Evolutionary conservation across 352 stramenopile genomes (phyloP).

Genomic region (Pythium phragmitis): DNA sequence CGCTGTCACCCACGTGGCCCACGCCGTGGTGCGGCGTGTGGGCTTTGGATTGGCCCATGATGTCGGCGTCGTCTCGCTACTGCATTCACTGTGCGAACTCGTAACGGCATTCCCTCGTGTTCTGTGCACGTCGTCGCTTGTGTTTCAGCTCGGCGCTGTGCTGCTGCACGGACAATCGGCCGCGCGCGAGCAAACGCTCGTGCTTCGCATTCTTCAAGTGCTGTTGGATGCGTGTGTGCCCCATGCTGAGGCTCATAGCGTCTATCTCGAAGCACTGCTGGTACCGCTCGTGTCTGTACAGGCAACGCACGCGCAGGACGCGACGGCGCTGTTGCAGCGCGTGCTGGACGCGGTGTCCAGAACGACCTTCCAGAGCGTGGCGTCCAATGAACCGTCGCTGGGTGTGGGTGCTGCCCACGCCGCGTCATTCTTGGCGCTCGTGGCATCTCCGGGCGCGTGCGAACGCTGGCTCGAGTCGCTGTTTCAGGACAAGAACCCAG

Average conservation of each 20-base stretch:
- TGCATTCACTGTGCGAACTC: slow-evolving; percentile 47
- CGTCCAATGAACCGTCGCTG: background rate
- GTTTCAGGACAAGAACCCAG: slow-evolving; percentile 25
- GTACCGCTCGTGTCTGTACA: slow-evolving; percentile 54
- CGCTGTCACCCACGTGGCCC: slow-evolving; percentile 23
- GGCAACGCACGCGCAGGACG: slow-evolving; percentile 28
- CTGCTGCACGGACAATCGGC: slow-evolving; percentile 31
- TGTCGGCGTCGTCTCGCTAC: slow-evolving; percentile 36
- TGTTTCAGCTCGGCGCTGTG: slow-evolving; percentile 40
- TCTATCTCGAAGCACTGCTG: slow-evolving; percentile 63
- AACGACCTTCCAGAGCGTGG: slow-evolving; percentile 1
- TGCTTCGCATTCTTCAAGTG: slow-evolving; percentile 37
- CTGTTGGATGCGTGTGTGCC: slow-evolving; percentile 29
- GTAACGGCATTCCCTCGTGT: slow-evolving; percentile 24
- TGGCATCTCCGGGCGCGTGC: slow-evolving; percentile 24
- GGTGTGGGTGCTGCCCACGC: slow-evolving; percentile 30
- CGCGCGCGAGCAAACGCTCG: slow-evolving; percentile 38
- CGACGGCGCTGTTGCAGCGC: slow-evolving; percentile 39
- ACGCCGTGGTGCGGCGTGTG: slow-evolving; percentile 25
- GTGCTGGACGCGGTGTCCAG: slow-evolving; percentile 35
- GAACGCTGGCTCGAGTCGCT: slow-evolving; percentile 40
- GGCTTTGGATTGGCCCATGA: slow-evolving; percentile 32
- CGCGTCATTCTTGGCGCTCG: slow-evolving; percentile 33
- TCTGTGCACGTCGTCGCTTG: slow-evolving; percentile 37
- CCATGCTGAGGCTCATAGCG: slow-evolving; percentile 17